These are phyloP conservation scores for Blastocystis sp. DNA, from an alignment of 352 stramenopile genomes.

Conservation along the genomic window DNA sequence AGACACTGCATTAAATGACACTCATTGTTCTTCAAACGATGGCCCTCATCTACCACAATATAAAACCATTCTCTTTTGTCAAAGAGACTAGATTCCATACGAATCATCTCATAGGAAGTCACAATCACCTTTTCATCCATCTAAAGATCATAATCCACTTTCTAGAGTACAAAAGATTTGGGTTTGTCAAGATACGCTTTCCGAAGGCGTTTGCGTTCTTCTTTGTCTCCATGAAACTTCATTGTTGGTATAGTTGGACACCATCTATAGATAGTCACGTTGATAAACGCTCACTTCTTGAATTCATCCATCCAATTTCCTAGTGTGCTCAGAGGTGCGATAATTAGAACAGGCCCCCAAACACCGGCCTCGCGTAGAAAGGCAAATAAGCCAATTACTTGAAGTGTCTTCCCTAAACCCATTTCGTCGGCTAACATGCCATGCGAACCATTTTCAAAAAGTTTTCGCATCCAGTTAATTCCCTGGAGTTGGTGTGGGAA, in stretches of 20 bases:
- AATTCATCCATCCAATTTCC: slow-evolving; percentile 98
- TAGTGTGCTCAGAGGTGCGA: slow-evolving; percentile 94
- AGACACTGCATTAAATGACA: slow-evolving; percentile 71
- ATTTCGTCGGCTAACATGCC: slow-evolving; percentile 87
- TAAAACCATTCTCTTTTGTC: slow-evolving; percentile 52
- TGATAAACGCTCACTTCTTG: slow-evolving; percentile 83
- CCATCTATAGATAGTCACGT: slow-evolving; percentile 16
- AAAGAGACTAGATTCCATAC: background rate
- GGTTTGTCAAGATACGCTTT: background rate
- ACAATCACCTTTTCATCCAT: slow-evolving; percentile 80
- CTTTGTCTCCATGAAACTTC: slow-evolving; percentile 92
- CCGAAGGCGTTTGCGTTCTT: slow-evolving; percentile 85
- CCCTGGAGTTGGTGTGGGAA: slow-evolving; percentile 91
- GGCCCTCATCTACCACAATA: slow-evolving; percentile 91
- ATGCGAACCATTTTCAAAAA: slow-evolving; percentile 95
- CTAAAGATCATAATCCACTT: background rate
- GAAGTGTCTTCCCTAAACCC: slow-evolving; percentile 93
- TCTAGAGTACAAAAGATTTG: background rate
- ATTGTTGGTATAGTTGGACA: slow-evolving; percentile 84
- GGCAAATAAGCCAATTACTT: slow-evolving; percentile 86
- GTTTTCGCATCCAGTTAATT: slow-evolving; percentile 93
- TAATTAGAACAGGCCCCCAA: slow-evolving; percentile 92
- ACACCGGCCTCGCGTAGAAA: slow-evolving; percentile 88
- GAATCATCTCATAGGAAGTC: slow-evolving; percentile 93
- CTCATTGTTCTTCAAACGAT: slow-evolving; percentile 89